Evolutionary conservation across 192 early-diverging fungal species (phyloP).

Genomic region (Chytriomyces hyalinus): DNA sequence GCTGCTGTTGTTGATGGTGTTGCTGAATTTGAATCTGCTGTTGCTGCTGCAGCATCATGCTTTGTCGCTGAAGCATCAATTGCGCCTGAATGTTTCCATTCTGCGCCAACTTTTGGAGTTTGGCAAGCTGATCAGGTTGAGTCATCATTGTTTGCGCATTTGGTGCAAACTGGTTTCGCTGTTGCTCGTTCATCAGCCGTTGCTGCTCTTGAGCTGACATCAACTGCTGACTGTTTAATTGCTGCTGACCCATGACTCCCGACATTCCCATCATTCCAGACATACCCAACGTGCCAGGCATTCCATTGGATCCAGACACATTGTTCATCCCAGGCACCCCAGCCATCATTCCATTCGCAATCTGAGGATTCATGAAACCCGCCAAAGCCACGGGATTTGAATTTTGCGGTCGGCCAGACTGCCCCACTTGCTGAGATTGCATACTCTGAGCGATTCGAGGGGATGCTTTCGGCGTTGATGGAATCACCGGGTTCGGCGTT

Average conservation of each 20-base stretch:
- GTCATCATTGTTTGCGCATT: background rate
- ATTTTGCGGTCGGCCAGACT: background rate
- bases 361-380: no score
- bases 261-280: background rate
- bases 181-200: background rate
- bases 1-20: no score
- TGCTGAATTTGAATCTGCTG: background rate
- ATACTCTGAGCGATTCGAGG: background rate
- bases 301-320: no score
- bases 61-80: constrained; percentile 6
- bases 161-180: background rate
- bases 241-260: background rate
- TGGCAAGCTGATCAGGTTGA: background rate
- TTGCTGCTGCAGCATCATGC: background rate
- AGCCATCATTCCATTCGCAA: no score
- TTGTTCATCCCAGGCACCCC: no score
- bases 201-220: background rate
- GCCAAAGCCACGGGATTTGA: background rate
- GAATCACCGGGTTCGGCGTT: background rate
- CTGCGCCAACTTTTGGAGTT: background rate
- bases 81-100: background rate
- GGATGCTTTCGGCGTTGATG: background rate
- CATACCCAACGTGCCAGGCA: no score
- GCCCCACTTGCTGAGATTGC: background rate
- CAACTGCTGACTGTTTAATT: background rate